These are phyloP conservation scores for Pythium sp. DNA, from an alignment of 352 stramenopile genomes.

Conservation along the genomic window DNA sequence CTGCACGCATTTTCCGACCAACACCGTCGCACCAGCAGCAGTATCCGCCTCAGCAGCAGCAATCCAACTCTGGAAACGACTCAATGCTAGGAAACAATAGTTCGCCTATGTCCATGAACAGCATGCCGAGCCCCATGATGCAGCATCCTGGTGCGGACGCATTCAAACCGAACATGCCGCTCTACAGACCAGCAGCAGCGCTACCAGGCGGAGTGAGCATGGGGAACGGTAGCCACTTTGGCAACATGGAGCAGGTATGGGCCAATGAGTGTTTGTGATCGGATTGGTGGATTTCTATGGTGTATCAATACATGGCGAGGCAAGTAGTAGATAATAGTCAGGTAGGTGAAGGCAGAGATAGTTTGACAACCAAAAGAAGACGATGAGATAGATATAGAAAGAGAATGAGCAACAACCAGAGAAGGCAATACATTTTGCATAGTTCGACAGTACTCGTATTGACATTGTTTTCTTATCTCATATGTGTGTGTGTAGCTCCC, in stretches of 20 bases:
- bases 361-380: neutral
- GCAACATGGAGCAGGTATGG: constrained; percentile 58
- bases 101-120: constrained; percentile 10
- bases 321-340: neutral
- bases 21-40: constrained; percentile 19
- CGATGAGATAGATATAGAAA: constrained; percentile 7
- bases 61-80: constrained; percentile 21
- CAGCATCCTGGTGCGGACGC: constrained; percentile 28
- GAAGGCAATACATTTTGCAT: constrained; percentile 2
- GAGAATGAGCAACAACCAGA: neutral
- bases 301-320: neutral
- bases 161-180: constrained; percentile 33
- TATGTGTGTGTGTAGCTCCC: neutral
- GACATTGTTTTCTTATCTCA: neutral
- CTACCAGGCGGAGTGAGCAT: constrained; percentile 16
- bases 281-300: neutral
- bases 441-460: neutral
- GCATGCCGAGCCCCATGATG: constrained; percentile 10
- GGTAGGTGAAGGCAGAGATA: neutral
- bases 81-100: constrained; percentile 20
- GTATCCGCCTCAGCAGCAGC: constrained; percentile 15
- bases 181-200: constrained; percentile 46
- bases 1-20: constrained; percentile 51
- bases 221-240: constrained; percentile 28
- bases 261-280: constrained; percentile 16